Conservation (phyloP, 163 green algal species). For the Scenedesmus sp. region DNA sequence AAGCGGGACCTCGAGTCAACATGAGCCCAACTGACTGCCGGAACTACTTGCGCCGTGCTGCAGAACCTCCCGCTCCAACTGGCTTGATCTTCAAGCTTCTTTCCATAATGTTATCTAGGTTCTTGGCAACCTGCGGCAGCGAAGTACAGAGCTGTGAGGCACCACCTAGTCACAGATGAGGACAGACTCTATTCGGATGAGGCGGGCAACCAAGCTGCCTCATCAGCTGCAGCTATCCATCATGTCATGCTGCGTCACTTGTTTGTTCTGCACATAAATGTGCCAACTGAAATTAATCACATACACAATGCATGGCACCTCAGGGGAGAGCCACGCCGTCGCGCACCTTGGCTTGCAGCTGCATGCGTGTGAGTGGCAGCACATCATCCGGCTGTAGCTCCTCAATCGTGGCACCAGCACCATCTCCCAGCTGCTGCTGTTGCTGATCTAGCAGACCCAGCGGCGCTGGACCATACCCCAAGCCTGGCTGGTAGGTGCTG, state of each 20-base stretch:
- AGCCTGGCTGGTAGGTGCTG: neutral
- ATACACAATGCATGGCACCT: no score
- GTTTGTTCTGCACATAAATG: no score
- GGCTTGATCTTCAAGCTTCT: constrained; percentile 48
- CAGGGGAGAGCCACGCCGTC: neutral
- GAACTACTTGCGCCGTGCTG: constrained; percentile 18
- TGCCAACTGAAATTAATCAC: no score
- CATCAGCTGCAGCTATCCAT: no score
- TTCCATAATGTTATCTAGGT: constrained; percentile 41
- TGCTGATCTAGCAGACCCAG: neutral
- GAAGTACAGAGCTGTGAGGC: neutral
- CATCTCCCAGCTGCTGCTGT: neutral
- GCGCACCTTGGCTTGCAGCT: constrained; percentile 52
- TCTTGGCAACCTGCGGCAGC: constrained; percentile 37
- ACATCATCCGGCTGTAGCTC: constrained; percentile 51
- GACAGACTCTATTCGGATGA: no score
- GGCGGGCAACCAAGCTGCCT: no score
- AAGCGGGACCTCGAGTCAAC: neutral
- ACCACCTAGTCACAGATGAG: no score
- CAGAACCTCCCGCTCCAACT: constrained; percentile 27
- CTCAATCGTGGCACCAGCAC: neutral
- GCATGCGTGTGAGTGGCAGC: constrained; percentile 40
- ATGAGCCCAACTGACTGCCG: neutral
- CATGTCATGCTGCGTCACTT: no score
- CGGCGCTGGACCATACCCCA: neutral